Conservation (phyloP, 2,329 filamentous ascomycete species). For the Sordariomycetes sp. region DNA sequence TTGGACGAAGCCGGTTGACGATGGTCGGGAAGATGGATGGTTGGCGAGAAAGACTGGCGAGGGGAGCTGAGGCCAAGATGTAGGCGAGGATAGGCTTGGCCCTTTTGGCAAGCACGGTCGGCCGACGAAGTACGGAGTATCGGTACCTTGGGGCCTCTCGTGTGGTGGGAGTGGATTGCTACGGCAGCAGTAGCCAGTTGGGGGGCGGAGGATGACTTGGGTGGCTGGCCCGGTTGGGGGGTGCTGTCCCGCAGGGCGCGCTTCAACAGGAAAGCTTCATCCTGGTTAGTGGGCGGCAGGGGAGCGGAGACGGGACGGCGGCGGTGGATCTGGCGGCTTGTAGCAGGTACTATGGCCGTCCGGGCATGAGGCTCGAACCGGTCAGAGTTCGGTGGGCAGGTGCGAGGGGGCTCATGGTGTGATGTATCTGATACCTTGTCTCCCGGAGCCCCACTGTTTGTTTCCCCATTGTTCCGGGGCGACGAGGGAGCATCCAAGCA, state of each 20-base stretch:
- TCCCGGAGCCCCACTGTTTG: neutral
- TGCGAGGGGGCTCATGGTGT: neutral
- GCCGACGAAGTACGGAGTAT: neutral
- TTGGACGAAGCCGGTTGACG: conserved; percentile 7
- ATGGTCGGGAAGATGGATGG: conserved; percentile 12
- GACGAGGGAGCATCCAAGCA: neutral
- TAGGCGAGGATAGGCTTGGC: conserved; percentile 20
- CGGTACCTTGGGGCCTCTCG: neutral
- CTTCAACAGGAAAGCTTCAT: neutral
- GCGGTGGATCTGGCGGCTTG: neutral
- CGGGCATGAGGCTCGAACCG: neutral
- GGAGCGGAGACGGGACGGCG: neutral
- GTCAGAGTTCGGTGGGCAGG: neutral
- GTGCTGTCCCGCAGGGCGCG: neutral
- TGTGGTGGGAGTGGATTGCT: neutral
- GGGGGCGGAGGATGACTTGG: neutral
- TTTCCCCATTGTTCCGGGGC: conserved; percentile 2
- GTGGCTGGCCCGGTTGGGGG: neutral
- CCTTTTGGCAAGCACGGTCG: conserved; percentile 6
- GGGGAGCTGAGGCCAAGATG: conserved; percentile 26
- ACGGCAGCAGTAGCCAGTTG: conserved; percentile 2
- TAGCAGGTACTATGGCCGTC: neutral
- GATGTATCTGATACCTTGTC: neutral
- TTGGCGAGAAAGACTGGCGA: conserved; percentile 22
- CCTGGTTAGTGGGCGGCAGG: neutral